Evolutionary conservation across 2,329 filamentous ascomycete genomes (phyloP).

Genomic region (Botryosphaeria dothidea): DNA sequence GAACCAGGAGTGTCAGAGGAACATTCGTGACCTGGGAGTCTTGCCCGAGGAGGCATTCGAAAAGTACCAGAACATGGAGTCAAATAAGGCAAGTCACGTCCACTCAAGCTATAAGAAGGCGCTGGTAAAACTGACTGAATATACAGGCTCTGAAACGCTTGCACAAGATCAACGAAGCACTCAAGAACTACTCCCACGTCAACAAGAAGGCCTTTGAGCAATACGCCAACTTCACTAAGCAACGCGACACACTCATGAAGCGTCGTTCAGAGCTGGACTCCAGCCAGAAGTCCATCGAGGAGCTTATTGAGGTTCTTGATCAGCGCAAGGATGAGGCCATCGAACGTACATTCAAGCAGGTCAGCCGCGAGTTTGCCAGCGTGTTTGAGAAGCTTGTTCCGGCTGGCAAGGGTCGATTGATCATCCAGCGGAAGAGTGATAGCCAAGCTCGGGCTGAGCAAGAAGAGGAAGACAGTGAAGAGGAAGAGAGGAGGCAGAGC

Average conservation of each 20-base stretch:
- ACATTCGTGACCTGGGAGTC: constrained; percentile 90
- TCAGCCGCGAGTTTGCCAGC: constrained; percentile 86
- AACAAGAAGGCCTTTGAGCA: constrained; percentile 99
- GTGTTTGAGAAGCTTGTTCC: constrained; percentile 96
- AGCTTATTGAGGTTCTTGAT: constrained; percentile 88
- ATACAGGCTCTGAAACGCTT: constrained; percentile 60
- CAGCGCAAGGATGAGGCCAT: constrained; percentile 97
- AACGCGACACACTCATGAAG: constrained; percentile 82
- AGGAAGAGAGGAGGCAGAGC: constrained; percentile 45
- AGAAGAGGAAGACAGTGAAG: constrained; percentile 55
- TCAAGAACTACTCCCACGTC: constrained; percentile 97
- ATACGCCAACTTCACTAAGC: constrained; percentile 94
- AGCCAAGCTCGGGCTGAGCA: constrained; percentile 63
- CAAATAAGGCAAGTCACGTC: constrained; percentile 54
- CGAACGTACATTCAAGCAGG: constrained; percentile 97
- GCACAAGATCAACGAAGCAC: constrained; percentile 85
- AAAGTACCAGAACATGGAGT: constrained; percentile 82
- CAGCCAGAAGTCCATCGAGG: constrained; percentile 84
- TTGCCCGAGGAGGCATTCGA: constrained; percentile 92
- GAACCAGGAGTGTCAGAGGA: constrained; percentile 78
- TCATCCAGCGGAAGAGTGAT: constrained; percentile 91
- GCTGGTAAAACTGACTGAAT: constrained; percentile 21
- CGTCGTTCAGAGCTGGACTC: constrained; percentile 84
- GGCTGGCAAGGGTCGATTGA: constrained; percentile 83
- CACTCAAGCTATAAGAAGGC: constrained; percentile 32